Percentiles rank a stretch among this genome's conserved stretches.
Evolutionary conservation across 345 rosid genomes (phyloP).

Genomic region (Litchi chinensis): DNA sequence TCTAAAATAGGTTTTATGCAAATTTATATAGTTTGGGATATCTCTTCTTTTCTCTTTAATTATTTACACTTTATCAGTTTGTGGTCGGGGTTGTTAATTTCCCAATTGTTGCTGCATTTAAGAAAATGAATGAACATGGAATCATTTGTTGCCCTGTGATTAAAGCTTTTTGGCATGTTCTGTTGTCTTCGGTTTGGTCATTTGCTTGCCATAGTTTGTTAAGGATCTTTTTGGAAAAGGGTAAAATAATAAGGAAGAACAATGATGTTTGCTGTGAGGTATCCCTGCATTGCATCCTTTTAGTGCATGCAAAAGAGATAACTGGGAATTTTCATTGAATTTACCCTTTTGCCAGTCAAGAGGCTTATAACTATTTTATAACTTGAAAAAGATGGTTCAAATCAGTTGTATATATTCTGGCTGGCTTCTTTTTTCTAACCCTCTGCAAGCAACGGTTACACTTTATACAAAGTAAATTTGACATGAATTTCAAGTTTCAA

Average conservation of each 20-base stretch:
- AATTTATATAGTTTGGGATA: too few relatives aligned
- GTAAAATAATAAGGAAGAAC: not conserved
- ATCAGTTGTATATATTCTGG: not conserved
- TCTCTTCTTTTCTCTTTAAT: not conserved
- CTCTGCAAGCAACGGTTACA: not conserved
- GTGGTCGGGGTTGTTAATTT: not conserved
- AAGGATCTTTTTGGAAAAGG: not conserved
- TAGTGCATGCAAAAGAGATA: not conserved
- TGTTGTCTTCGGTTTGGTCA: not conserved
- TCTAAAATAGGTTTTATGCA: not conserved
- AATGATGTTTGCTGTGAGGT: not conserved
- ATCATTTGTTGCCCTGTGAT: not conserved
- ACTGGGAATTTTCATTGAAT: not conserved
- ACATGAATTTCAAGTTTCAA: not conserved
- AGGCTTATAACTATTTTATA: not conserved
- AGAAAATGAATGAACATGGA: too few relatives aligned
- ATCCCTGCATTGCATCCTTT: not conserved
- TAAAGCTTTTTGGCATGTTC: not conserved
- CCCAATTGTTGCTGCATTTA: not conserved
- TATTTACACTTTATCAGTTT: not conserved
- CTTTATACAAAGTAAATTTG: not conserved
- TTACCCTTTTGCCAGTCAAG: not conserved
- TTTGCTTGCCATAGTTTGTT: not conserved
- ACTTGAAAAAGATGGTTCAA: not conserved
- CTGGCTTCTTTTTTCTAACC: not conserved